Conservation (phyloP, 768 basidiomycete species). For the Cytidiella melzeri region DNA sequence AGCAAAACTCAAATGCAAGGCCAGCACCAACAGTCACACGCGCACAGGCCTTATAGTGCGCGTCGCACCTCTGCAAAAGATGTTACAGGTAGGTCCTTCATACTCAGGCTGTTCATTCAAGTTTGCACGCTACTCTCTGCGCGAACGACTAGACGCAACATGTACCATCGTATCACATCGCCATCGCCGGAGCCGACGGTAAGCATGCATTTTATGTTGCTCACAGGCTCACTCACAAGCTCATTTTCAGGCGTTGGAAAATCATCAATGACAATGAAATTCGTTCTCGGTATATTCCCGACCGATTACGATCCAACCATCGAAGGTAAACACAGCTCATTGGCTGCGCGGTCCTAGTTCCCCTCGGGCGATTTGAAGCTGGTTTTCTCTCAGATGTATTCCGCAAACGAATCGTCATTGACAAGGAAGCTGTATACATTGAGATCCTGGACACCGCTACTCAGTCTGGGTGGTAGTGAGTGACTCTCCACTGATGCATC, state of each 20-base stretch:
- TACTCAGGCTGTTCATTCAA: no score
- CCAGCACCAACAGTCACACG: no score
- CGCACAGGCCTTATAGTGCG: no score
- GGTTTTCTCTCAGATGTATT: conserved; percentile 66
- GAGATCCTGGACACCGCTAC: conserved; percentile 97
- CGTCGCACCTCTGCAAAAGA: no score
- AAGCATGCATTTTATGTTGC: no score
- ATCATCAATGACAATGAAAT: conserved; percentile 94
- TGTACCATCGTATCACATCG: conserved; percentile 95
- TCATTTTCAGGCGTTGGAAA: conserved; percentile 69
- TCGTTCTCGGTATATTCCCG: conserved; percentile 93
- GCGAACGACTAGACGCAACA: conserved; percentile 59
- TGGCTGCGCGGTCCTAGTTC: background rate
- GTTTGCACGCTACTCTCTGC: no score
- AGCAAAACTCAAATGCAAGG: no score
- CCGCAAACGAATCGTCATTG: conserved; percentile 93
- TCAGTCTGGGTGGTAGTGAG: conserved; percentile 95
- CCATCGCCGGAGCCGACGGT: conserved; percentile 98
- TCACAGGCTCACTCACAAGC: no score
- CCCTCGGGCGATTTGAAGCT: background rate
- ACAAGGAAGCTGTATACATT: conserved; percentile 96
- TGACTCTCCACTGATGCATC: conserved; percentile 13
- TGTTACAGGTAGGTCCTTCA: no score
- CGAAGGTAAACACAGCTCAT: conserved; percentile 47
- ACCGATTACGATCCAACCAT: conserved; percentile 95